These are phyloP conservation scores for Metrosideros polymorpha DNA, from an alignment of 441 rosid genomes.

Conservation along the genomic window DNA sequence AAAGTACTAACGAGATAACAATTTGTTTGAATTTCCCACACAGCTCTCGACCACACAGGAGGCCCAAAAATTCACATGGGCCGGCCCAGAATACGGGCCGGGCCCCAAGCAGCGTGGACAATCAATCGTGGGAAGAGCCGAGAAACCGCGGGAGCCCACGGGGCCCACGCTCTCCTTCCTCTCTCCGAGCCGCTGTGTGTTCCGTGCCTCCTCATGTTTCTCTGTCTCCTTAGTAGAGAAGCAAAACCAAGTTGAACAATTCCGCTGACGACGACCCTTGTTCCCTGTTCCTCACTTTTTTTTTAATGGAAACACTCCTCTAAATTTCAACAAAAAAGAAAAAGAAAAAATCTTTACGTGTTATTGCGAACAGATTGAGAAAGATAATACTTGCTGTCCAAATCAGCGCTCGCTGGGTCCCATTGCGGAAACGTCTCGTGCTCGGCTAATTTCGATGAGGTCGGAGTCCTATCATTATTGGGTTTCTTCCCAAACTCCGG, in stretches of 20 bases:
- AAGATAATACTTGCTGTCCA: background rate
- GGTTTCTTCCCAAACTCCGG: background rate
- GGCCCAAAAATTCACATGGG: background rate
- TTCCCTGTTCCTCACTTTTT: background rate
- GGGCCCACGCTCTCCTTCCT: background rate
- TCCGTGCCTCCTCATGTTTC: background rate
- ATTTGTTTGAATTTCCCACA: background rate
- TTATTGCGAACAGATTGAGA: background rate
- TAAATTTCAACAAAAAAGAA: no score
- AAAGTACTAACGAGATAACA: background rate
- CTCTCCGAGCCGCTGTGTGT: background rate
- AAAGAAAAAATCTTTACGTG: background rate
- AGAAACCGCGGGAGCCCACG: background rate
- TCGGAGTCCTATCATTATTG: background rate
- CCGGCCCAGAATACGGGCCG: background rate
- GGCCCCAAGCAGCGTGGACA: background rate
- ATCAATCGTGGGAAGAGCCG: background rate
- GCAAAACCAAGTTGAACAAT: background rate
- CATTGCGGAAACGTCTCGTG: background rate
- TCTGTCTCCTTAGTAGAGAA: background rate
- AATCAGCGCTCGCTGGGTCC: background rate
- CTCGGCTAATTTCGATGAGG: background rate
- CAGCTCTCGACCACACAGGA: background rate
- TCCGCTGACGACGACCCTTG: background rate
- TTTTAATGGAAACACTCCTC: background rate